A percentile compares a stretch with the other conserved stretches of the same genome.
These are phyloP conservation scores for Pythium insidiosum DNA, from an alignment of 352 stramenopile genomes.

Conservation along the genomic window DNA sequence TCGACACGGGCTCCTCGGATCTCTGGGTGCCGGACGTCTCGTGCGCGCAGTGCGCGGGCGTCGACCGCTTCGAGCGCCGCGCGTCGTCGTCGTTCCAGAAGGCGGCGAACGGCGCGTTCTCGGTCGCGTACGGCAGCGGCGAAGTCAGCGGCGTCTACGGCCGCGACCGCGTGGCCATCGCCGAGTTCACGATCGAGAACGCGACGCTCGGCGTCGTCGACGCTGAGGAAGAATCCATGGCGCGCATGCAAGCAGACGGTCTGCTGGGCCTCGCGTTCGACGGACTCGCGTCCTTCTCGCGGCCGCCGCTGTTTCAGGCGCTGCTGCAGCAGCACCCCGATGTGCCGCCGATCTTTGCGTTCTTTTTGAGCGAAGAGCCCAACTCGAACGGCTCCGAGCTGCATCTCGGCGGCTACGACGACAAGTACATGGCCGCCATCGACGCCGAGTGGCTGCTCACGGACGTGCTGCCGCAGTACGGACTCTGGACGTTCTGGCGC, in stretches of 20 bases:
- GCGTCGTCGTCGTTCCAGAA: slow-evolving; percentile 39
- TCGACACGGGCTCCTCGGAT: slow-evolving; percentile 77
- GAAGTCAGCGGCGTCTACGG: slow-evolving; percentile 58
- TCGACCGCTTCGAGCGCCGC: slow-evolving; percentile 37
- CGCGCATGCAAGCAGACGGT: slow-evolving; percentile 88
- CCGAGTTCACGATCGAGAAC: slow-evolving; percentile 30
- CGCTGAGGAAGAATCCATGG: slow-evolving; percentile 66
- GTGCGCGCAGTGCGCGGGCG: slow-evolving; percentile 50
- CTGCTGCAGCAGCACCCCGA: slow-evolving; percentile 53
- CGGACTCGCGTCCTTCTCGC: slow-evolving; percentile 79
- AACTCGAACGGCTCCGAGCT: slow-evolving; percentile 69
- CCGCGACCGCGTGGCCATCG: slow-evolving; percentile 43
- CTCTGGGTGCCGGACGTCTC: slow-evolving; percentile 57
- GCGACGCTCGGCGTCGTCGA: slow-evolving; percentile 55
- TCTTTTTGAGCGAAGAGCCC: slow-evolving; percentile 91
- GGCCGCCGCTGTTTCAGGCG: slow-evolving; percentile 62
- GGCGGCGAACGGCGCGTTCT: slow-evolving; percentile 32
- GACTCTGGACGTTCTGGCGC: slow-evolving; percentile 80
- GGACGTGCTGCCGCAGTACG: slow-evolving; percentile 67
- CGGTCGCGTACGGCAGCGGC: slow-evolving; percentile 69
- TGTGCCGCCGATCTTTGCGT: slow-evolving; percentile 89
- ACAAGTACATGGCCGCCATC: slow-evolving; percentile 32
- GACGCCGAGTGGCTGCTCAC: slow-evolving; percentile 59
- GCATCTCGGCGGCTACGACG: slow-evolving; percentile 63
- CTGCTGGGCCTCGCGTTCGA: slow-evolving; percentile 96